Conservation (phyloP, 345 rosid genomes). For the Aurinia saxatilis region DNA sequence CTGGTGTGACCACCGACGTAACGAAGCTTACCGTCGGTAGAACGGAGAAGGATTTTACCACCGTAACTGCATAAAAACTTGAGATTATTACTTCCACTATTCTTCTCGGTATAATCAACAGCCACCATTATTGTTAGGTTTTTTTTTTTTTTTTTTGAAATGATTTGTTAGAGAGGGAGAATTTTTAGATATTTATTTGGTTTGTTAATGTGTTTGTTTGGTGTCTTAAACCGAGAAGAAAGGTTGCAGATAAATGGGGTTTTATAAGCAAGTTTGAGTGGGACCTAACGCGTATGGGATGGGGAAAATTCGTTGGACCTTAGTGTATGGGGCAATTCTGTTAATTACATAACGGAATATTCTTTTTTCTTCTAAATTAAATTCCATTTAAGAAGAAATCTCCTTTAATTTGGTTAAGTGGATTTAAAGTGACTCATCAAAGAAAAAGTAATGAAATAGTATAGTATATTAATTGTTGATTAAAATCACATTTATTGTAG, state of each 20-base stretch:
- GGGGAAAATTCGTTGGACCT: slow-evolving; percentile 14
- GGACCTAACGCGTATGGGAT: slow-evolving; percentile 14
- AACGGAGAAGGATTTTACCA: slow-evolving; percentile 68
- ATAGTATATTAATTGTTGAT: neutral
- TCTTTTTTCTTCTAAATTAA: neutral
- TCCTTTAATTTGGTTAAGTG: neutral
- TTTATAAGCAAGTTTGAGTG: slow-evolving; percentile 20
- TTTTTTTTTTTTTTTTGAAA: neutral
- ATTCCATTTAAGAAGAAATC: neutral
- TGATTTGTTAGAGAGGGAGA: neutral
- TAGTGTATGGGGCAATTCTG: slow-evolving; percentile 15
- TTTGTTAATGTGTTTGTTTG: neutral
- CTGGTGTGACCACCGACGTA: slow-evolving; percentile 82
- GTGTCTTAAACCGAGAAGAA: slow-evolving; percentile 25
- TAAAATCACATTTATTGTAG: too few relatives aligned
- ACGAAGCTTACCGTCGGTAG: slow-evolving; percentile 65
- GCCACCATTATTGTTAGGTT: slow-evolving; percentile 17
- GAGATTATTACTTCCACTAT: slow-evolving; percentile 26
- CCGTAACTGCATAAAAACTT: slow-evolving; percentile 88
- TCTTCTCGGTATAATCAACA: slow-evolving; percentile 13
- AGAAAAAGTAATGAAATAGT: neutral
- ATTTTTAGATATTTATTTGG: neutral
- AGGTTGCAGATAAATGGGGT: slow-evolving; percentile 6
- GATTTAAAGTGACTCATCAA: neutral
- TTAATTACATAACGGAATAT: slow-evolving; percentile 22